Base-by-base conservation (phyloP, 495 filamentous ascomycete species). In the Xylaria nigripes region DNA sequence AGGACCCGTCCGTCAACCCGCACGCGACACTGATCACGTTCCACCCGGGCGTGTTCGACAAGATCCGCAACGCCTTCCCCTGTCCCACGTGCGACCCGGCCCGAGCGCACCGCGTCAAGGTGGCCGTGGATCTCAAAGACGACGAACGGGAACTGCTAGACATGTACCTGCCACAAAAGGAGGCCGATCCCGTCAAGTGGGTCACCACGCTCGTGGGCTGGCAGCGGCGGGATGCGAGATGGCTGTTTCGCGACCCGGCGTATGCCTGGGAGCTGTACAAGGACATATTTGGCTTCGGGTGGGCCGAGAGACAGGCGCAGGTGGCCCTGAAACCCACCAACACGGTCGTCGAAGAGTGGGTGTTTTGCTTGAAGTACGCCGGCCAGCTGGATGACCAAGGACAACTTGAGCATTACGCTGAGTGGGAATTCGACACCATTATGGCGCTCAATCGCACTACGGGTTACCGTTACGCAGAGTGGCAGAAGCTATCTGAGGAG, bases 391-490 rank as follows among this genome's bases (percentile, higher is more conserved):
- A 22, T 6, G 16, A 34, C n/a, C 0, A 45, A 2, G 50, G 50
- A 16, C 24, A 9, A 0, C 50, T 29, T 5, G 22, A 2, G 25
- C 13, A 0, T 7, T 15, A 45, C 1, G 50, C 40, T 1, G 2
- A 25, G 23, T 24, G 19, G 38, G 50, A 52, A 3, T 52, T 52
- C 50, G 6, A 45, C 25, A 3, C 29, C 50, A 8, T 36, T 2
- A 19, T 52, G 2, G 2, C 18, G 25, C 32, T 0, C 1, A 7
- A 18, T 16, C 38, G 21, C 24, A 44, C 40, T 6, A 1, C 15
- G 0, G 38, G 40, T 21, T 43, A 45, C 18, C 50, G 50, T 1
- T 52, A 52, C n/a, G 50, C 32, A 16, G 50, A 52, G 40, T 52
- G 50, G 50, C 50, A 22, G 7, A 52, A 45, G 50, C 40, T 45